These are phyloP conservation scores for Botryotinia calthae DNA, from an alignment of 2,329 filamentous ascomycete genomes.

Conservation along the genomic window DNA sequence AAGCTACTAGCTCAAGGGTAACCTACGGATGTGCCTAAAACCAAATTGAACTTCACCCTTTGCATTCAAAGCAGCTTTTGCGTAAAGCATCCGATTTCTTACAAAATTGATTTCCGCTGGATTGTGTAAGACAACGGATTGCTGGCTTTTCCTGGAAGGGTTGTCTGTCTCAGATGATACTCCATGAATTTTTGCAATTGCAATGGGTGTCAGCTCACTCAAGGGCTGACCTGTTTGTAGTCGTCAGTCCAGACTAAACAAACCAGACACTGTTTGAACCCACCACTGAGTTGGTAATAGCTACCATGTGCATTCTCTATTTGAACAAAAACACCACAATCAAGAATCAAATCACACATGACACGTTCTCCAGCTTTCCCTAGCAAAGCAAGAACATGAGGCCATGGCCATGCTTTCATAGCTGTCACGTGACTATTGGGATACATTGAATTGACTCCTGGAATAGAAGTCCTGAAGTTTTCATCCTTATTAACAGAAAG, in stretches of 20 bases:
- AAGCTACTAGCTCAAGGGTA: slow-evolving; percentile 6
- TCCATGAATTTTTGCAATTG: background rate
- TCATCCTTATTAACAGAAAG: slow-evolving; percentile 28
- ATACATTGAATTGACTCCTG: slow-evolving; percentile 61
- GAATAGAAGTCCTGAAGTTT: slow-evolving; percentile 50
- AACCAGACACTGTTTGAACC: slow-evolving; percentile 30
- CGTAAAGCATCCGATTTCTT: slow-evolving; percentile 83
- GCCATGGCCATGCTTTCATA: slow-evolving; percentile 73
- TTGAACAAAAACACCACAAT: slow-evolving; percentile 72
- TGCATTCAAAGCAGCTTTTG: slow-evolving; percentile 67
- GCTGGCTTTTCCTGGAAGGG: background rate
- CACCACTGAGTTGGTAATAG: slow-evolving; percentile 77
- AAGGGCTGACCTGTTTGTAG: slow-evolving; percentile 32
- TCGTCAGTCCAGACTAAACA: slow-evolving; percentile 22
- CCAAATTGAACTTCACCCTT: slow-evolving; percentile 69
- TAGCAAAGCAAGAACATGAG: slow-evolving; percentile 67
- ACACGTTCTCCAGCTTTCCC: slow-evolving; percentile 73
- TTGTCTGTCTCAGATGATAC: background rate
- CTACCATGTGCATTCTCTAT: slow-evolving; percentile 61
- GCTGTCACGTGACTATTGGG: slow-evolving; percentile 68
- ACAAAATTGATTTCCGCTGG: slow-evolving; percentile 65
- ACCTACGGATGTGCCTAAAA: slow-evolving; percentile 75
- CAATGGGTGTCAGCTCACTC: slow-evolving; percentile 33
- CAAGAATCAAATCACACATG: slow-evolving; percentile 73
- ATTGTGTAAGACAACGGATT: slow-evolving; percentile 40